Evolutionary conservation across 192 early-diverging fungal species (phyloP).

Genomic region (Phycomyces blakesleeanus): DNA sequence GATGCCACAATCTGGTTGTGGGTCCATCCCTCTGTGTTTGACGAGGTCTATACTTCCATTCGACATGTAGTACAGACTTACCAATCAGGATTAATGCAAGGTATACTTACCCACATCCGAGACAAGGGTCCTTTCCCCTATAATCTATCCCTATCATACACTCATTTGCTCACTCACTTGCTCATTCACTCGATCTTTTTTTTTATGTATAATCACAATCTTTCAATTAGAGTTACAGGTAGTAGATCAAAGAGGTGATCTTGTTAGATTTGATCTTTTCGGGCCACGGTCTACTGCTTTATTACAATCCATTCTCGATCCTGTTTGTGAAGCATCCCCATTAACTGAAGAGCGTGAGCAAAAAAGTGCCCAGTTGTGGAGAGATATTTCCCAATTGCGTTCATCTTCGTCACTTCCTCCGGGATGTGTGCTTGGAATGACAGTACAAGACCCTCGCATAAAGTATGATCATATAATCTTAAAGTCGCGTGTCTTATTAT

Average conservation of each 20-base stretch:
- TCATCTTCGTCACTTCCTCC: constrained; percentile 74
- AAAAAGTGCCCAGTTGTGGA: constrained; percentile 39
- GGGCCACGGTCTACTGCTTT: constrained; percentile 86
- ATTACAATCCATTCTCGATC: constrained; percentile 63
- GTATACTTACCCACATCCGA: not conserved
- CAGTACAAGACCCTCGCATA: constrained; percentile 82
- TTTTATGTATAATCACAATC: not conserved
- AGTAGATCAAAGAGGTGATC: constrained; percentile 51
- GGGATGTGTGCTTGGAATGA: constrained; percentile 73
- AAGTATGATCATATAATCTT: constrained; percentile 39
- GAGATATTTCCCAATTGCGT: constrained; percentile 41
- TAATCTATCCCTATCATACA: no score
- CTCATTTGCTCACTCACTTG: no score
- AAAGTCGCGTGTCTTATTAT: no score
- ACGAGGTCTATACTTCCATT: constrained; percentile 39
- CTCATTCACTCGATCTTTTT: no score
- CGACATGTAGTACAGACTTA: constrained; percentile 18
- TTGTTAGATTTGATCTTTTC: constrained; percentile 81
- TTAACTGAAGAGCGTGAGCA: not conserved
- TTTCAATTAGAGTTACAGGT: not conserved
- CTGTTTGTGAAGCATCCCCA: not conserved
- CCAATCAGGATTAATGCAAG: not conserved
- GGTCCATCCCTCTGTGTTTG: constrained; percentile 69
- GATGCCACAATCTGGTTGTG: constrained; percentile 65
- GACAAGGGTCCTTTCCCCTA: not conserved